Percentiles rank a stretch among this genome's conserved stretches.
Evolutionary conservation across 352 stramenopile genomes (phyloP).

Genomic region (Nothophytophthora sp.): DNA sequence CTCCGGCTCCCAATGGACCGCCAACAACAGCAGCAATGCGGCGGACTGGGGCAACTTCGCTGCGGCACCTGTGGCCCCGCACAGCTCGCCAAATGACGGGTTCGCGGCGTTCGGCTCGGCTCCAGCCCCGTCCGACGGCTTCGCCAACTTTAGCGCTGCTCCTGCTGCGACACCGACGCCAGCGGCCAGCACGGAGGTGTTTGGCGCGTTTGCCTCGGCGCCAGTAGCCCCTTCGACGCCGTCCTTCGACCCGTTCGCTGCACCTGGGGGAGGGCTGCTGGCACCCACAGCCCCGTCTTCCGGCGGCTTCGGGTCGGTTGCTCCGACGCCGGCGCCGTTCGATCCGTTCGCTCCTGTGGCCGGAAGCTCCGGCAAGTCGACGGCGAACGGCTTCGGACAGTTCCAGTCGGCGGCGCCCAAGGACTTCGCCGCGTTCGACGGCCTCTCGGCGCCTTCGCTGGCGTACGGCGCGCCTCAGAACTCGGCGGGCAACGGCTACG

Average conservation of each 20-base stretch:
- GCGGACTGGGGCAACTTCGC: constrained; percentile 39
- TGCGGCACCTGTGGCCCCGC: constrained; percentile 17
- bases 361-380: constrained; percentile 17
- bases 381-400: constrained; percentile 22
- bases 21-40: constrained; percentile 7
- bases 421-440: constrained; percentile 73
- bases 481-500: constrained; percentile 31
- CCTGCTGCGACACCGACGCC: constrained; percentile 19
- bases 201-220: constrained; percentile 39
- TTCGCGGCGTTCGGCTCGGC: constrained; percentile 43
- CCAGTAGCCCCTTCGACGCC: constrained; percentile 15
- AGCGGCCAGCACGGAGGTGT: constrained; percentile 8
- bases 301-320: constrained; percentile 8
- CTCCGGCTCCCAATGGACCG: too few species aligned
- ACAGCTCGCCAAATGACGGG: constrained; percentile 31
- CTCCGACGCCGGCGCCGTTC: constrained; percentile 28
- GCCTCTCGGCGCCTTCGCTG: constrained; percentile 33
- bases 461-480: constrained; percentile 19
- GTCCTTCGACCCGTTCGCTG: constrained; percentile 38
- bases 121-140: constrained; percentile 24
- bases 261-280: constrained; percentile 8
- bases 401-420: constrained; percentile 23
- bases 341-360: constrained; percentile 28
- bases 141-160: constrained; percentile 40
- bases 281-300: constrained; percentile 8